Base-by-base conservation (phyloP, 2,329 filamentous ascomycete genomes). In the Scedosporium dehoogii region DNA sequence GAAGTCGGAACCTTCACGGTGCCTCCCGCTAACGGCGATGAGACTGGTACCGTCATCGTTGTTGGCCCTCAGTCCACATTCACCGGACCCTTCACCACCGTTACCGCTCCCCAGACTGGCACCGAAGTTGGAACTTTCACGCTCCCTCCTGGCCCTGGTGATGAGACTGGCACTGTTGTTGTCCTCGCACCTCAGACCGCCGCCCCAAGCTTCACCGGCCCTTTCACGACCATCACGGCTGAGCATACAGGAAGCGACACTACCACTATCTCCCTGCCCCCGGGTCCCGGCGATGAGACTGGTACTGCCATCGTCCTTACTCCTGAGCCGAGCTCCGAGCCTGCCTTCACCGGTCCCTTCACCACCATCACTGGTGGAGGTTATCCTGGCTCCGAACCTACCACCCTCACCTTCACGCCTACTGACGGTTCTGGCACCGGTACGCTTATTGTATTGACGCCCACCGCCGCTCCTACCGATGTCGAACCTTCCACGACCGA, bases 171-270 rank as follows among this genome's bases (percentile, higher is more conserved):
- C n/a, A 67, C 66, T 1, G 63, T 66, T 2, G n/a, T 67, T 23
- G 51, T 67, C 6, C 61, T 66, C 46, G 64, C 48, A 10, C 66
- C 66, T n/a, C 41, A n/a, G 7, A 6, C 38, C 3, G 18, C 38
- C 4, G 16, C 57, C 2, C 12, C 14, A 2, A 18, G 56, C 2
- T 67, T 67, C 56, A 65, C 66, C 10, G 65, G 65, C 3, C 64
- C 65, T 0, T 68, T 64, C 58, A 66, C 65, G 0, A 67, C 67
- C 25, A 62, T 67, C 10, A 67, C 65, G 3, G 66, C 63, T n/a
- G 41, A 44, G n/a, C 66, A 63, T 41, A 62, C 59, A 2, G 67
- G 66, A 3, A 59, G 64, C 1, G 56, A 58, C 1, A 58, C 65
- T 2, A 48, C 65, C 21, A 23, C 16, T 5, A n/a, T 23, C 44